These are phyloP conservation scores for Incumbomyces lentus DNA, from an alignment of 2,329 filamentous ascomycete species.

Conservation along the genomic window DNA sequence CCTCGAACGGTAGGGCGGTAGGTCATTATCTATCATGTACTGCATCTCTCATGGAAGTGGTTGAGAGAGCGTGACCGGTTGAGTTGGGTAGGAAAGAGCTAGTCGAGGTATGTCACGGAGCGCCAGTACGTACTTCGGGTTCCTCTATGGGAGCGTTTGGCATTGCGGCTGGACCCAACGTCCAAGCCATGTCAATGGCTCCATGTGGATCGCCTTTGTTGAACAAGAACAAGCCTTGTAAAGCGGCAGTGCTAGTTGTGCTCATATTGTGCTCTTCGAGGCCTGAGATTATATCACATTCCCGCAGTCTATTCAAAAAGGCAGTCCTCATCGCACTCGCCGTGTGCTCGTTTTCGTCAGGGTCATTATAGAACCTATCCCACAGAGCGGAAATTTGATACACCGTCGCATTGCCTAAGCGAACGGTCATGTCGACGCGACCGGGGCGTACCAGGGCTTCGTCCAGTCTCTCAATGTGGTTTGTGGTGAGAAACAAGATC, in stretches of 20 bases:
- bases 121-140: not conserved
- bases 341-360: constrained; percentile 52
- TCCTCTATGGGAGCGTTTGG: constrained; percentile 4
- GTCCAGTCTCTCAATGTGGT: constrained; percentile 76
- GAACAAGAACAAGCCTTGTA: constrained; percentile 90
- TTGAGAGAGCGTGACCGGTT: not conserved
- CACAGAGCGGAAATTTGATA: constrained; percentile 81
- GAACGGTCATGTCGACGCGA: constrained; percentile 83
- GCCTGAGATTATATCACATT: constrained; percentile 59
- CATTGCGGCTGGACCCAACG: constrained; percentile 12
- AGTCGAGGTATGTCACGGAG: too few species aligned
- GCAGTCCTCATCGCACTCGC: constrained; percentile 41
- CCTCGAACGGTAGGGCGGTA: too few species aligned
- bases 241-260: constrained; percentile 72
- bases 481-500: constrained; percentile 88
- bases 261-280: constrained; percentile 25
- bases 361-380: constrained; percentile 85
- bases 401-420: constrained; percentile 75
- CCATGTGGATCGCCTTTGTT: constrained; percentile 87
- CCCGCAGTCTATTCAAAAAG: constrained; percentile 62
- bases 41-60: not conserved
- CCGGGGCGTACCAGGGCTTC: constrained; percentile 83
- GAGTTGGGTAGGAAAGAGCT: not conserved
- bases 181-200: constrained; percentile 64
- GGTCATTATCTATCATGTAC: not conserved